Evolutionary conservation across 2,329 filamentous ascomycete species (phyloP).

Genomic region (Fusarium robinianum): DNA sequence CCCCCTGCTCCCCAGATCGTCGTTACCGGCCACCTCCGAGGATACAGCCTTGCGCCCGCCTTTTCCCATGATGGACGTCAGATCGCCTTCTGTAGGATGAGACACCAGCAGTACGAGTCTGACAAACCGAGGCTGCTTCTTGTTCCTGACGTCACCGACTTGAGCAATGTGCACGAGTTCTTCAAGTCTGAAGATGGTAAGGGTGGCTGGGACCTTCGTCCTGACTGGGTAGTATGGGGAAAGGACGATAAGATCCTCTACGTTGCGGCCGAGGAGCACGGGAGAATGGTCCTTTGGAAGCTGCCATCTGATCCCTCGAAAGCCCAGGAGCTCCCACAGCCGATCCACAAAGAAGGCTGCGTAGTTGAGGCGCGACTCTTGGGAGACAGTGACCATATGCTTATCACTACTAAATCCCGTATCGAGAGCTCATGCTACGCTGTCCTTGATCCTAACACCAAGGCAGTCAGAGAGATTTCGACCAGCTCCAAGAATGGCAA

Average conservation of each 20-base stretch:
- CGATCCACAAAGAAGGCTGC: conserved; percentile 58
- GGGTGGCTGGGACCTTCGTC: conserved; percentile 64
- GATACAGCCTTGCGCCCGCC: conserved; percentile 67
- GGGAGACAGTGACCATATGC: conserved; percentile 53
- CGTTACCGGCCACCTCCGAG: conserved; percentile 61
- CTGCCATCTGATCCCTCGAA: conserved; percentile 59
- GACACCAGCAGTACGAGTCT: conserved; percentile 75
- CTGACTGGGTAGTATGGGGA: conserved; percentile 62
- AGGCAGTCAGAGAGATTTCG: conserved; percentile 53
- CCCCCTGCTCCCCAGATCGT: conserved; percentile 55
- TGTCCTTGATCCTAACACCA: conserved; percentile 56
- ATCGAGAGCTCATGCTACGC: conserved; percentile 74
- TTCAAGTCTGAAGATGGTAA: conserved; percentile 65
- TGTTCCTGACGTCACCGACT: conserved; percentile 62
- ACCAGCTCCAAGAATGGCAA: conserved; percentile 69
- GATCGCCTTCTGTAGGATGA: conserved; percentile 81
- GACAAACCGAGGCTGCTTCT: conserved; percentile 71
- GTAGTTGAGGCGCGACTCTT: conserved; percentile 60
- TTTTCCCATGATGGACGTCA: conserved; percentile 75
- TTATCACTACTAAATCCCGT: conserved; percentile 70
- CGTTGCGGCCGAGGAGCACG: conserved; percentile 74
- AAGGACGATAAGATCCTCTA: conserved; percentile 66
- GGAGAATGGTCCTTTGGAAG: conserved; percentile 64
- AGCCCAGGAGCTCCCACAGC: conserved; percentile 53
- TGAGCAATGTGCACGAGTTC: conserved; percentile 64